Percentiles rank a stretch among this genome's conserved stretches.
Evolutionary conservation across 208 protist genomes (phyloP).

Genomic region (Trypanosoma congolense): DNA sequence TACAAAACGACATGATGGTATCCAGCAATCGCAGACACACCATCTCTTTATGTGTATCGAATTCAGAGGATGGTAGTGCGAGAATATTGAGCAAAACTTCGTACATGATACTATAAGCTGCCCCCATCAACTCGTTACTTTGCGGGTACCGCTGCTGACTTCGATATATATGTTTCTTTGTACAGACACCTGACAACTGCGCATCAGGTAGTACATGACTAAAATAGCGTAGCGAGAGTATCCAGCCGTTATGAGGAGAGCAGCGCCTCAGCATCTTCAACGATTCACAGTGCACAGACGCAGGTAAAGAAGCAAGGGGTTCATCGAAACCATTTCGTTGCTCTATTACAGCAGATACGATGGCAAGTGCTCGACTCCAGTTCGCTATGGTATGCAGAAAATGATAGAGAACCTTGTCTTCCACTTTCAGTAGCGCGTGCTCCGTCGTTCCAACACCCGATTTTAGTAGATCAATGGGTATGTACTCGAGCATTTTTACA

Average conservation of each 20-base stretch:
- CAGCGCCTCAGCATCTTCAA: constrained; percentile 24
- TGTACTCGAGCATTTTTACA: constrained; percentile 14
- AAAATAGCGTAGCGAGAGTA: constrained; percentile 30
- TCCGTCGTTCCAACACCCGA: neutral
- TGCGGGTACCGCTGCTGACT: neutral
- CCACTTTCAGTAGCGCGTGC: neutral
- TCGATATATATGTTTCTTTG: neutral
- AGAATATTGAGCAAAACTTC: constrained; percentile 19
- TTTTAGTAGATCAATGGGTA: constrained; percentile 8
- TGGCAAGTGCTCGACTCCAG: constrained; percentile 9
- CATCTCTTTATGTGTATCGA: constrained; percentile 1
- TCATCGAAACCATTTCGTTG: neutral
- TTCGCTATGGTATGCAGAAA: constrained; percentile 19
- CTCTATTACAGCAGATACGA: neutral
- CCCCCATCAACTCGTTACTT: neutral
- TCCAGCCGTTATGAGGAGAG: constrained; percentile 20
- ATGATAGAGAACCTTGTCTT: constrained; percentile 20
- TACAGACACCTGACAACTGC: neutral
- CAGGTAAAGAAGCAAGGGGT: constrained; percentile 10
- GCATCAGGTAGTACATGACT: neutral
- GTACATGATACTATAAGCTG: constrained; percentile 16
- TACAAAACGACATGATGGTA: constrained; percentile 11
- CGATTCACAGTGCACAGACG: constrained; percentile 36
- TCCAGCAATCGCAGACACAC: constrained; percentile 6
- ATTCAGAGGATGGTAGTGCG: neutral